Base-by-base conservation (phyloP, 345 rosid genomes). In the Heritiera littoralis region DNA sequence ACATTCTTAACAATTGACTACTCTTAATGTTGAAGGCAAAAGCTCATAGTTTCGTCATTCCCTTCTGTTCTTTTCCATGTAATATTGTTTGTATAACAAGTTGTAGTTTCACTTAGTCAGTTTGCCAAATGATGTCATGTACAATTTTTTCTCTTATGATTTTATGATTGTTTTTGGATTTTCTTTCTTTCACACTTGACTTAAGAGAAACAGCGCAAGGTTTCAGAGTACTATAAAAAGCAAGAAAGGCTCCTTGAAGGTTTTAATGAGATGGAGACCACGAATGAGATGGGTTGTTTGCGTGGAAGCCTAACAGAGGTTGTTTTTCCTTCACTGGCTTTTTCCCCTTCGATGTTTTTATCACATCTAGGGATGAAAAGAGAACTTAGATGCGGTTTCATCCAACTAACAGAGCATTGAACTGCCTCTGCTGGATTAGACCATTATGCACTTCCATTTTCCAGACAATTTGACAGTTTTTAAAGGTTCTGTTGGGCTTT, bases 241-340 rank as follows among this genome's bases (percentile, higher is more conserved):
- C 98, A 94, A 83, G 97, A 89, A 77, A 87, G 84, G 79, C 97
- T 94, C 20, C 92, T 90, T 7, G 90, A 86, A 73, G 93, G 93
- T 58, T 94, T 84, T 76, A 87, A 85, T 82, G 98, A 91, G 83
- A 91, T 94, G 98, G 89, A 92, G 70, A 79, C 93, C 55, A 85
- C 92, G 76, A 81, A 83, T 30, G 90, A 91, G 56, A 82, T 84
- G 6, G 95, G 89, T 23, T 75, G 78, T 67, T 84, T 85, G 69
- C 86, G 92, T 60, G 89, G 78, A 81, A 82, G 76, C 59, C 90
- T 87, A 30, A 87, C 94, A 1, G 94, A 91, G 94, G 97, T 93
- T 64, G 20, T 67, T 17, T 49, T 15, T 23, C 5, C 1, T 54
- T 64, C 66, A 20, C 40, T 77, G 12, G 6, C 45, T 64, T 63